phyloP scores from a whole-genome alignment of 1,284 basidiomycete species.

The Irpex lacteus region DNA sequence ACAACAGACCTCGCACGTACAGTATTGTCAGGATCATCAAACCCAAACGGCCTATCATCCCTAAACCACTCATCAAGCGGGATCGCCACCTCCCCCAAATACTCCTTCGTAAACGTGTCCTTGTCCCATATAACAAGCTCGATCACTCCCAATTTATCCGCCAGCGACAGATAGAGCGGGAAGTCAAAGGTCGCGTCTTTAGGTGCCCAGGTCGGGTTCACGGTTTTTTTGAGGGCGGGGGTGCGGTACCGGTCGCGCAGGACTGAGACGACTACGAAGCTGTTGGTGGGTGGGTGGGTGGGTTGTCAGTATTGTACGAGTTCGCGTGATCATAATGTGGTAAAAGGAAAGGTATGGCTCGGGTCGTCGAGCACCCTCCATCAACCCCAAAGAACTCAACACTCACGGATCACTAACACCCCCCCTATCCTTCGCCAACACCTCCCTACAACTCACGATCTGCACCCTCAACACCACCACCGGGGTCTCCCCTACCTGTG shows the following conservation, averaged over 20 bases:
- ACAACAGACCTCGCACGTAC: constrained; percentile 37
- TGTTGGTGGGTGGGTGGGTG: constrained; percentile 25
- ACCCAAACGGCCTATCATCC: constrained; percentile 47
- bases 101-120: constrained; percentile 86
- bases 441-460: constrained; percentile 58
- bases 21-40: constrained; percentile 51
- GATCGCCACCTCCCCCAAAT: constrained; percentile 85
- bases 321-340: neutral
- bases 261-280: constrained; percentile 73
- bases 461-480: constrained; percentile 65
- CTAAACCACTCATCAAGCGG: constrained; percentile 81
- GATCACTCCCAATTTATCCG: constrained; percentile 71
- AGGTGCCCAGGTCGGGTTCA: constrained; percentile 72
- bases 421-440: constrained; percentile 62
- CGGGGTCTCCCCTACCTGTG: constrained; percentile 60
- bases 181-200: constrained; percentile 87
- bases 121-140: constrained; percentile 95
- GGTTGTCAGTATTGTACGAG: too few species aligned
- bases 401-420: constrained; percentile 75
- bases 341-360: neutral
- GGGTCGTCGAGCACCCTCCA: neutral
- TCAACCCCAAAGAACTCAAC: neutral
- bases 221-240: constrained; percentile 73
- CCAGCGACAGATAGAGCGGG: constrained; percentile 74
- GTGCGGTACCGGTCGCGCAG: constrained; percentile 71